Base-by-base conservation (phyloP, 768 basidiomycete genomes). In the Crepidotus variabilis region DNA sequence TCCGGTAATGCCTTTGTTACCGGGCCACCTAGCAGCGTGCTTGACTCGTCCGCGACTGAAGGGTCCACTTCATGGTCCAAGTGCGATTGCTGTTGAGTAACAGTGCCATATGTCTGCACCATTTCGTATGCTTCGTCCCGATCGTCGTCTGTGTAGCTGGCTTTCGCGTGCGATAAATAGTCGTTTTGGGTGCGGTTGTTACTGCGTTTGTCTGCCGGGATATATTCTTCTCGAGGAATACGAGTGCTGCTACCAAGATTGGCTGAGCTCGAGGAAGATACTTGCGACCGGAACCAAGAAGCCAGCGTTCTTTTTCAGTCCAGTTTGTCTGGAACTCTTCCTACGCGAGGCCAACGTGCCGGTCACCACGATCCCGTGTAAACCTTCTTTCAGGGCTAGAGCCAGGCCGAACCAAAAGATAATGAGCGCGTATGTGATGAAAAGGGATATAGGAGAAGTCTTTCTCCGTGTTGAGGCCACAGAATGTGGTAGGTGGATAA, bases 71-170 rank as follows among this genome's bases (percentile, higher is more conserved):
- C 59, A 22, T 54, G 47, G 24, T 46, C 36, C 16, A 50, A 35
- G 20, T 75, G 76, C 47, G 62, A 61, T 39, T 61, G 63, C 53
- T 67, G 69, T 63, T 68, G 69, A 43, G 64, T 73, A 36, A 77
- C 77, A n/a, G 82, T 73, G 46, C 88, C 88, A 61, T 92, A 93
- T 5, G 78, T 78, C 55, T 83, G 83, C 33, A 82, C 78, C 88
- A 89, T 91, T 64, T 87, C 83, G 77, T 77, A 78, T 35, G 59
- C 54, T 45, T 68, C 68, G 53, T 66, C 63, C n/a, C 34, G 6
- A 56, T 71, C 61, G 18, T 34, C 35, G 14, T 21, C 10, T 23
- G 0, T 20, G 22, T 39, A 39, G 34, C 35, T 43, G 23, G 10
- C 18, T 52, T 6, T 2, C n/a, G 7, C 35, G 13, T 52, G 23